Evolutionary conservation across 805 yeast genomes (phyloP), one percentile per base, ranked within the genome.

Genomic region (Starmerella vaccinii): DNA sequence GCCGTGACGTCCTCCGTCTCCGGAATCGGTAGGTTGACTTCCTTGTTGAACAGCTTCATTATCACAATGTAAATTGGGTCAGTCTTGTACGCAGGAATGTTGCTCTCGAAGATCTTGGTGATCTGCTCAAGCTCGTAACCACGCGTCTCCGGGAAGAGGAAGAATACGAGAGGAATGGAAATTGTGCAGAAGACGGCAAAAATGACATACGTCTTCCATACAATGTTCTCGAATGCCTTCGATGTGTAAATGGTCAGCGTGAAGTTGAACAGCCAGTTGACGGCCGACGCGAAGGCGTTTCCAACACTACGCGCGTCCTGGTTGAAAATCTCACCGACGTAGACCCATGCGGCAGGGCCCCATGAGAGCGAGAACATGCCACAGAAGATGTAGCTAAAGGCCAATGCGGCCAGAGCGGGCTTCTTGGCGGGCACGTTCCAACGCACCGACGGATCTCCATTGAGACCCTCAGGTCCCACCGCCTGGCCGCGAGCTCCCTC

Each of bases 331-430:
- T 78, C 83, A 61, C 79, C 79, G 57, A 71, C 68, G 49, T 77
- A 65, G 46, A 77, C 85, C 89, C 90, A 84, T 30, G 78, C 78
- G 54, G 77, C 76, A 37, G 92, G 88, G 63, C 90, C 92, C 92
- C 94, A 85, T 23, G 90, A 76, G 5, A 84, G 73, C n/a, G 92
- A 92, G 71, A 83, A 83, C 66, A 80, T 78, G 48, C 81, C 80
- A 59, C 85, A 78, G 65, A 81, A 85, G 55, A 76, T 58, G 65
- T 79, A 77, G 10, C 73, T 66, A 60, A 76, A 74, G 19, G 78
- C 78, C 59, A 78, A 71, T 60, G 75, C 70, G 44, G 73, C 76
- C 62, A 73, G 71, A 12, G 75, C 71, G 10, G 68, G 59, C 9
- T 52, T 57, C 32, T 66, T 54, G n/a, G 50, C 75, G 40, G 85